Conservation (phyloP, 106 monocot genomes). For the Triglochin maritima region DNA sequence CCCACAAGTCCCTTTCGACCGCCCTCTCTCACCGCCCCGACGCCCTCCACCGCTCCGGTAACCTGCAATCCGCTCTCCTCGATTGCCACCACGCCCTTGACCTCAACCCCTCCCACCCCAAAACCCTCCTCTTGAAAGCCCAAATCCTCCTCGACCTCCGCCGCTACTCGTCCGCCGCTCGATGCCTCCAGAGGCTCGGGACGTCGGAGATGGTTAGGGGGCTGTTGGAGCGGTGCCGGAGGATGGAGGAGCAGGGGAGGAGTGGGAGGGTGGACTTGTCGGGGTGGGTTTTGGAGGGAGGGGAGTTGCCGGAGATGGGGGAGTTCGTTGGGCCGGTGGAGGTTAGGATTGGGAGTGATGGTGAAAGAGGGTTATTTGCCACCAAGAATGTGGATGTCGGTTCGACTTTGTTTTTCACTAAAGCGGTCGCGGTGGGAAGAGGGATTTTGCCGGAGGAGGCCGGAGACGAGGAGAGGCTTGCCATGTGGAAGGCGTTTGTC, state of each 20-base stretch:
- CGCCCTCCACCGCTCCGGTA: conserved; percentile 18
- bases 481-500: conserved; percentile 91
- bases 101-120: no score
- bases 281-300: conserved; percentile 48
- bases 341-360: conserved; percentile 32
- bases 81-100: no score
- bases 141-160: no score
- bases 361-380: conserved; percentile 54
- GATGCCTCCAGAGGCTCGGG: no score
- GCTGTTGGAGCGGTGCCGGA: conserved; percentile 33
- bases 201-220: background rate
- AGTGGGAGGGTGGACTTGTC: conserved; percentile 65
- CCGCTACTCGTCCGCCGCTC: no score
- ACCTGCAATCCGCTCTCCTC: no score
- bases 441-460: conserved; percentile 39
- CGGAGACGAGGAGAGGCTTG: conserved; percentile 30
- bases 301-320: conserved; percentile 58
- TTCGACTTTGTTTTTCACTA: conserved; percentile 48
- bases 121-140: no score
- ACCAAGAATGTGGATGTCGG: conserved; percentile 58
- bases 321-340: conserved; percentile 75
- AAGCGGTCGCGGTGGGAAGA: conserved; percentile 56
- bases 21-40: conserved; percentile 74
- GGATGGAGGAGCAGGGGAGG: conserved; percentile 49
- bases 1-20: conserved; percentile 31